Conservation (phyloP, 768 basidiomycete species). For the Lanmaoa pseudosensibilis region DNA sequence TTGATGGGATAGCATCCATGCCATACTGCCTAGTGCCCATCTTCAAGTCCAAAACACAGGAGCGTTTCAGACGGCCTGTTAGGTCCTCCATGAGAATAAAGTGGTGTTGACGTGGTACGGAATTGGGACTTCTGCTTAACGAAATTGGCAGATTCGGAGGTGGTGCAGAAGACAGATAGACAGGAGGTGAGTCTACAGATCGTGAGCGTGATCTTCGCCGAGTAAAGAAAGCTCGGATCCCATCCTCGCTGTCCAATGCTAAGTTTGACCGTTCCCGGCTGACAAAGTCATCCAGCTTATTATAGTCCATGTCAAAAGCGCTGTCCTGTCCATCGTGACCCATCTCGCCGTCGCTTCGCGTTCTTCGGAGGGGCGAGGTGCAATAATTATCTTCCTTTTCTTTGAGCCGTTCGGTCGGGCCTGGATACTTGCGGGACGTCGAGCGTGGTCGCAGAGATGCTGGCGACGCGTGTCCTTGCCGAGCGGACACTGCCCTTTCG, state of each 20-base stretch:
- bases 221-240: conserved; percentile 30
- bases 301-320: conserved; percentile 46
- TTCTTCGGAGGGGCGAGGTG: conserved; percentile 51
- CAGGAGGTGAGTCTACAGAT: conserved; percentile 31
- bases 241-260: conserved; percentile 21
- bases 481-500: conserved; percentile 51
- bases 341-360: conserved; percentile 60
- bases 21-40: conserved; percentile 99
- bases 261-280: conserved; percentile 17
- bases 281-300: conserved; percentile 26
- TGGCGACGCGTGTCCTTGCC: conserved; percentile 34
- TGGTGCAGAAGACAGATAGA: conserved; percentile 29
- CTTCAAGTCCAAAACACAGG: conserved; percentile 97
- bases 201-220: conserved; percentile 45
- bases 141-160: conserved; percentile 31
- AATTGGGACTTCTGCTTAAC: conserved; percentile 42
- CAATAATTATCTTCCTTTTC: conserved; percentile 40
- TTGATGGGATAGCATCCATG: conserved; percentile 85
- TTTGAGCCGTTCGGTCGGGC: conserved; percentile 41
- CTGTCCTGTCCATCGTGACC: conserved; percentile 37
- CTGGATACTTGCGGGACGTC: conserved; percentile 11
- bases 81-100: conserved; percentile 99
- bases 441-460: conserved; percentile 13
- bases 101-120: conserved; percentile 85
- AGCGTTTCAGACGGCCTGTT: conserved; percentile 85